Base-by-base conservation (phyloP, 306 rosid genomes). In the Quercus wislizeni region DNA sequence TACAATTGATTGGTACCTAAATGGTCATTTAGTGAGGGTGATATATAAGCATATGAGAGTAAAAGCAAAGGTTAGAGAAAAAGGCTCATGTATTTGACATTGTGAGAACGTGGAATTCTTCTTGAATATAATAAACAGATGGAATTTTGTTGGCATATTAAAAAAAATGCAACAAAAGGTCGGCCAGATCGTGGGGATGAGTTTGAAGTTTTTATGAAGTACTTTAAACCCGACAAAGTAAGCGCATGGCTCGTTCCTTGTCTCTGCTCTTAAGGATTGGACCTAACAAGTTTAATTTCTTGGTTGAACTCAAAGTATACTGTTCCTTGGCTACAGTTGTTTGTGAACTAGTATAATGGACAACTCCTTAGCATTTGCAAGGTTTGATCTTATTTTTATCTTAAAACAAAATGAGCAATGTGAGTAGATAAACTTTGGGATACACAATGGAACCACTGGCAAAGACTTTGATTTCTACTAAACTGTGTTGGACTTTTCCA, bases 141-240 rank as follows among this genome's bases (percentile, higher is more conserved):
- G 49, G 88, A 83, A 83, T 84, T 84, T 74, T 85, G 74, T 75
- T 3, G 78, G 83, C 62, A 12, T 74, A 85, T 70, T 83, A 83
- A 76, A 84, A 17, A 85, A 51, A 27, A 1, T 21, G 49, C 64
- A 71, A 31, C 72, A 77, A 41, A 74, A 15, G 86, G 90, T 63
- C 87, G 84, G 91, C 92, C 75, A 91, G 87, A 81, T 88, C 97
- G 94, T 93, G 97, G 84, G 82, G 76, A 79, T 88, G 85, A 83
- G 89, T 83, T 69, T 85, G 81, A 84, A 78, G 76, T 88, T 84
- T 81, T 74, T 74, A 77, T 46, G 27, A 43, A 81, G 64, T 58
- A 55, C 72, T 80, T 4, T 38, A 81, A 69, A 10, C 63, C 86
- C 79, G 93, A 93, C 97, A 93, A 41, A 74, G 87, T 80, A 67